Base-by-base conservation (phyloP, 805 yeast species). In the Kuraishia molischiana region DNA sequence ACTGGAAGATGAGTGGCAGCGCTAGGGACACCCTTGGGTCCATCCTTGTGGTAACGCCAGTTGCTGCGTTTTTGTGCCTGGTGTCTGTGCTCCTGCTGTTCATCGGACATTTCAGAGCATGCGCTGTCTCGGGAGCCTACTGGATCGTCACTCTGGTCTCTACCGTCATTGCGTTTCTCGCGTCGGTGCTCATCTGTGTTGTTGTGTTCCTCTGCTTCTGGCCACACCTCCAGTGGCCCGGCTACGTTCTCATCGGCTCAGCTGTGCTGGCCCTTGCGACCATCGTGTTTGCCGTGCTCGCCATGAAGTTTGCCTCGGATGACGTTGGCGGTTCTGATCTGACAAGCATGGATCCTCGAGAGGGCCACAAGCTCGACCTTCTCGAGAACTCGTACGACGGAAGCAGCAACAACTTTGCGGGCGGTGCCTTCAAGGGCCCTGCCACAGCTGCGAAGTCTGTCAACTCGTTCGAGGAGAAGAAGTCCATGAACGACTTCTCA, bases 241-340 rank as follows among this genome's bases (percentile, higher is more conserved):
- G 79, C 6, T 83, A 90, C 89, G 52, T 79, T 24, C 62, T 79
- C 49, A 67, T 82, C 21, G 86, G 81, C 1, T 70, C 85, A 3
- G 80, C 84, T 10, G 79, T 66, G 0, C 56, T 77, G 38, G 66
- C 68, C 39, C 58, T 83, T 41, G 38, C 76, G 2, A 57, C 77
- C 2, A 42, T 79, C 2, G 72, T 82, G 4, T 53, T 75, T 31
- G 59, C 72, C 22, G 64, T 72, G 36, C 44, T 73, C 20, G 66
- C 26, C 3, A 19, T 34, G 14, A 22, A 24, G 13, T 14, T 26
- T 34, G 26, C 29, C 14, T 33, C 24, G n/a, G 19, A 11, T 24
- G 37, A 26, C 24, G 24, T n/a, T 24, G n/a, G 5, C n/a, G 14
- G 31, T 18, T 41, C 37, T 26, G 47, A 42, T 30, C 19, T 44